Percentiles rank a stretch among this genome's conserved stretches.
phyloP scores from a whole-genome alignment of 2,329 filamentous ascomycete genomes.

The Huntiella bhutanensis region DNA sequence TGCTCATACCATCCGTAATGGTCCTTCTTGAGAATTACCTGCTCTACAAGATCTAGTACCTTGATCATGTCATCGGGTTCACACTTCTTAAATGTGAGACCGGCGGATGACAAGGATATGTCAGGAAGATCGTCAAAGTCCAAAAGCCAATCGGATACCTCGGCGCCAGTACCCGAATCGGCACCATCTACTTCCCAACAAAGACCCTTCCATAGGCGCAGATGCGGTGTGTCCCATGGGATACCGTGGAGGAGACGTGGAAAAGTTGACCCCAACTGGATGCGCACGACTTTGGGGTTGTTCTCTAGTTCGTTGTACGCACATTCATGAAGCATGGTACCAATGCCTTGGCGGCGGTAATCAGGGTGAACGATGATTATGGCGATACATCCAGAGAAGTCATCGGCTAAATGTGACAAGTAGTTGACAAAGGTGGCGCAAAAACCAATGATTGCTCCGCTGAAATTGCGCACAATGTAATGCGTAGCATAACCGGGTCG shows the following conservation, averaged over 20 bases:
- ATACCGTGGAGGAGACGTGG: constrained; percentile 38
- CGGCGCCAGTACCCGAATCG: constrained; percentile 27
- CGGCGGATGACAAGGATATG: constrained; percentile 22
- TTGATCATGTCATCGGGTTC: constrained; percentile 29
- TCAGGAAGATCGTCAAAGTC: constrained; percentile 30
- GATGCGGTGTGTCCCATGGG: constrained; percentile 23
- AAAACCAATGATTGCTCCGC: constrained; percentile 31
- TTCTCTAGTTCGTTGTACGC: constrained; percentile 29
- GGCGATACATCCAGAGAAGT: constrained; percentile 36
- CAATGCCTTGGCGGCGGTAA: constrained; percentile 31
- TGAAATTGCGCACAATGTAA: constrained; percentile 33
- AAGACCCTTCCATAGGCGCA: constrained; percentile 35
- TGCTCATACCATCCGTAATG: constrained; percentile 2
- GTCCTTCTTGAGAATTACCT: background rate
- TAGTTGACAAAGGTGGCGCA: constrained; percentile 42
- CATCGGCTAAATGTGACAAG: constrained; percentile 31
- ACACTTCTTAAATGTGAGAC: constrained; percentile 27
- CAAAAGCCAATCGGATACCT: constrained; percentile 35
- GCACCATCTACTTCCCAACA: constrained; percentile 28
- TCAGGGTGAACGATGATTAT: constrained; percentile 31
- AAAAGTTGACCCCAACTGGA: constrained; percentile 40
- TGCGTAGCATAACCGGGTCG: constrained; percentile 38
- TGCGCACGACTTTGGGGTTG: constrained; percentile 31
- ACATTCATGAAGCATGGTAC: constrained; percentile 31
- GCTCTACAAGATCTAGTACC: constrained; percentile 18